Conservation (phyloP, 2,329 filamentous ascomycete species). For the Colletotrichum liriopes region DNA sequence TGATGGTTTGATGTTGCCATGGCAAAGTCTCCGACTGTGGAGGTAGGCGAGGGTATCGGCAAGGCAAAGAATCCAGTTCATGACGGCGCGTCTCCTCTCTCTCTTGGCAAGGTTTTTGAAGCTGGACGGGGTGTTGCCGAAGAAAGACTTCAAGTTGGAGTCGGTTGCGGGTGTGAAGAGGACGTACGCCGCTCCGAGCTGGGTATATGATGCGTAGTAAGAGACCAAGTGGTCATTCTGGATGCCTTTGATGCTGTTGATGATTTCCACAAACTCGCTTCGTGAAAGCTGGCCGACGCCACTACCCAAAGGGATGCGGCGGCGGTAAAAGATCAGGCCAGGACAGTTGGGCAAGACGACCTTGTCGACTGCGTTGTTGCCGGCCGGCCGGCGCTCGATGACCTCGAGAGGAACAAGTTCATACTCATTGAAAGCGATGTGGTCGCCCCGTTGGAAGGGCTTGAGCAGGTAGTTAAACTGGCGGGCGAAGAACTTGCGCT, state of each 20-base stretch:
- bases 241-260: conserved; percentile 71
- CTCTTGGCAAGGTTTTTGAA: conserved; percentile 75
- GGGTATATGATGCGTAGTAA: conserved; percentile 79
- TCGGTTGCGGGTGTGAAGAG: conserved; percentile 78
- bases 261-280: conserved; percentile 73
- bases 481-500: conserved; percentile 78
- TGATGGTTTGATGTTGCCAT: conserved; percentile 80
- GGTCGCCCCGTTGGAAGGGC: conserved; percentile 72
- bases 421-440: conserved; percentile 75
- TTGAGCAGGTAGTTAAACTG: conserved; percentile 81
- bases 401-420: conserved; percentile 80
- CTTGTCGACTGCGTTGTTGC: conserved; percentile 64
- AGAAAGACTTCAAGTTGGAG: conserved; percentile 77
- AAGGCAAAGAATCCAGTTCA: conserved; percentile 84
- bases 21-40: conserved; percentile 75
- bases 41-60: conserved; percentile 78
- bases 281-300: conserved; percentile 61
- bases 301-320: conserved; percentile 69
- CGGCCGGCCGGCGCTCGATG: conserved; percentile 69
- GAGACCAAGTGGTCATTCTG: conserved; percentile 80
- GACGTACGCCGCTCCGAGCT: conserved; percentile 75
- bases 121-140: conserved; percentile 73
- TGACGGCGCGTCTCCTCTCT: conserved; percentile 71
- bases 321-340: conserved; percentile 70
- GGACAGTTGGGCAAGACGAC: conserved; percentile 76